Conservation (phyloP, 345 rosid species). For the Iberis pinnata region DNA sequence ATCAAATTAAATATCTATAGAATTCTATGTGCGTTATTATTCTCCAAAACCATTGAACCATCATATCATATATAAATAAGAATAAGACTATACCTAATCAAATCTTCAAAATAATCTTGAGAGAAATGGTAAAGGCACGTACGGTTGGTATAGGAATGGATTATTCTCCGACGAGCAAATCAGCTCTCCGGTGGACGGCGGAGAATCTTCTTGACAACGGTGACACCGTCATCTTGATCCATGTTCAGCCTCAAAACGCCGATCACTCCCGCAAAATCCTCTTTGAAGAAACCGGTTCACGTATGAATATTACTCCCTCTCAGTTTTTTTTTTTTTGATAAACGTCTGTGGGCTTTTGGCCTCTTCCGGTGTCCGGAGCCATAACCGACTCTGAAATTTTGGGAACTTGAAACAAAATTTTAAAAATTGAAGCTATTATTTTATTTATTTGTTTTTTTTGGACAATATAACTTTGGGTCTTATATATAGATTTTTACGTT, state of each 20-base stretch:
- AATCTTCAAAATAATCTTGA: conserved; percentile 3
- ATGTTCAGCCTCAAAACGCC: conserved; percentile 31
- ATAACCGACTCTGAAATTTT: too few species aligned
- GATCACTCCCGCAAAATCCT: conserved; percentile 30
- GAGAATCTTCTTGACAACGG: conserved; percentile 26
- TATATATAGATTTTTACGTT: too few species aligned
- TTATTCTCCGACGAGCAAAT: conserved; percentile 30
- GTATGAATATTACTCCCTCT: conserved; percentile 10
- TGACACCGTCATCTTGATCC: conserved; percentile 26
- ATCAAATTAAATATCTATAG: conserved; percentile 15
- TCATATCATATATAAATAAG: conserved; percentile 6
- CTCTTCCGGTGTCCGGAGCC: too few species aligned
- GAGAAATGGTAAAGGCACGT: conserved; percentile 29
- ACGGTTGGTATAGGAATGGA: conserved; percentile 32
- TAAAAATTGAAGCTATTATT: too few species aligned
- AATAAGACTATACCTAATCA: neutral
- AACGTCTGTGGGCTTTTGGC: too few species aligned
- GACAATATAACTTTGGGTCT: too few species aligned
- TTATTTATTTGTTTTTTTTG: too few species aligned
- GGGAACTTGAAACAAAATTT: too few species aligned
- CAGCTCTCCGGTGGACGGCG: conserved; percentile 32
- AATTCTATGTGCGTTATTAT: conserved; percentile 21
- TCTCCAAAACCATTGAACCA: conserved; percentile 20
- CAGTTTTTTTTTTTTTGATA: too few species aligned
- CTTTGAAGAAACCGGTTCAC: conserved; percentile 33